These are phyloP conservation scores for Metarhizium album DNA, from an alignment of 2,329 filamentous ascomycete genomes.

Conservation along the genomic window DNA sequence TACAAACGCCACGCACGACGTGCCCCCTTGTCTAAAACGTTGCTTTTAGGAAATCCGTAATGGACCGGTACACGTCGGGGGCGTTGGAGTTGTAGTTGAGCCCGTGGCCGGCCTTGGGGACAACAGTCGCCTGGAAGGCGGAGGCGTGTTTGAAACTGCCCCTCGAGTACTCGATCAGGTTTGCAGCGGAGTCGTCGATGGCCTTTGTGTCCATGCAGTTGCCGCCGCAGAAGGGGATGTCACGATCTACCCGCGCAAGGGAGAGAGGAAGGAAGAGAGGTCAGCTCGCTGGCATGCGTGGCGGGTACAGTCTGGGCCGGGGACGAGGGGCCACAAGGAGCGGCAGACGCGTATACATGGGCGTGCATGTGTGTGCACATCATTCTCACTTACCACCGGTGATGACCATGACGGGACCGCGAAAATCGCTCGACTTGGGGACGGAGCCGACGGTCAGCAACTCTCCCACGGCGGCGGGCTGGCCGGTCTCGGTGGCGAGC, in stretches of 20 bases:
- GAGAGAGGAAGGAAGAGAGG: not conserved
- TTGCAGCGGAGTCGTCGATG: constrained; percentile 23
- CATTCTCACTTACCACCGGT: constrained; percentile 36
- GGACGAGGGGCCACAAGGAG: no score
- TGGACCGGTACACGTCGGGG: constrained; percentile 21
- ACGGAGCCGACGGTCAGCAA: constrained; percentile 41
- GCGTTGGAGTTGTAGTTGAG: constrained; percentile 35
- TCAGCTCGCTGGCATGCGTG: not conserved
- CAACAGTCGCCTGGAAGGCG: constrained; percentile 41
- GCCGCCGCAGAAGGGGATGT: constrained; percentile 50
- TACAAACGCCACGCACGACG: no score
- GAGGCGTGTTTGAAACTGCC: constrained; percentile 32
- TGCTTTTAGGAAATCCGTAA: constrained; percentile 22
- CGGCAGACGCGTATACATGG: no score
- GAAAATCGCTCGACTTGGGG: constrained; percentile 26
- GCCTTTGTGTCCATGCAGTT: constrained; percentile 39
- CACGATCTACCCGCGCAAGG: constrained; percentile 30
- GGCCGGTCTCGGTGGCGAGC: constrained; percentile 33
- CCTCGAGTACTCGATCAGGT: constrained; percentile 31
- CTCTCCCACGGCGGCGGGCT: constrained; percentile 48
- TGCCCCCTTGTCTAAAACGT: no score
- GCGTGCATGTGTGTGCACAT: no score
- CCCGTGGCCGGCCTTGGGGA: constrained; percentile 39
- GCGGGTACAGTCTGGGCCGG: no score
- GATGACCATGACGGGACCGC: constrained; percentile 46